Conservation (phyloP, 2,329 filamentous ascomycete species). For the Lasiodiplodia citricola region DNA sequence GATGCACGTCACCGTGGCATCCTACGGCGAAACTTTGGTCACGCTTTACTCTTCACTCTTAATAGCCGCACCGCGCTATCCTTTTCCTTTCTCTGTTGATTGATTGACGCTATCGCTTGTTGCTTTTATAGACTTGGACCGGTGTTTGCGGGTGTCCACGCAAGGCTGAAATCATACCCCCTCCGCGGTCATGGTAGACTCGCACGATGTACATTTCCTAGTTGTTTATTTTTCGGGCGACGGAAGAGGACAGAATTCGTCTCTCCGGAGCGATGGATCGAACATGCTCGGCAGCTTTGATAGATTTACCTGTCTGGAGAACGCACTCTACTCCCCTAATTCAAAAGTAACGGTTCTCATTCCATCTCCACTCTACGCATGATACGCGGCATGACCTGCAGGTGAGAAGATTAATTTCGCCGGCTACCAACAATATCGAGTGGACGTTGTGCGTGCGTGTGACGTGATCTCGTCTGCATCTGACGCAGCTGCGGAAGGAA, state of each 20-base stretch:
- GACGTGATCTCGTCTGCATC: slow-evolving; percentile 21
- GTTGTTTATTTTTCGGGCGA: slow-evolving; percentile 1
- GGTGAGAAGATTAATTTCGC: not conserved
- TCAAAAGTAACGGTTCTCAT: slow-evolving; percentile 16
- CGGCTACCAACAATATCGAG: not conserved
- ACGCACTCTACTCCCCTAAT: slow-evolving; percentile 24
- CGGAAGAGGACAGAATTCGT: slow-evolving; percentile 5
- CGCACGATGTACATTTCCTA: slow-evolving; percentile 26
- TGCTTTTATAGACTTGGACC: slow-evolving; percentile 26
- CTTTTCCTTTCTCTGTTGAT: slow-evolving; percentile 23
- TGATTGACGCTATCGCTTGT: slow-evolving; percentile 20
- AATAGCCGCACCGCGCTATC: slow-evolving; percentile 12
- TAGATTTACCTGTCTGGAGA: slow-evolving; percentile 18
- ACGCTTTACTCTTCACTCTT: slow-evolving; percentile 26
- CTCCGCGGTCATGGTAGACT: slow-evolving; percentile 24
- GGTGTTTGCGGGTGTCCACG: slow-evolving; percentile 26
- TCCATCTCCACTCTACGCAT: not conserved
- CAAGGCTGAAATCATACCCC: slow-evolving; percentile 26
- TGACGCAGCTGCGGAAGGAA: slow-evolving; percentile 13
- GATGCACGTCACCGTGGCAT: slow-evolving; percentile 7
- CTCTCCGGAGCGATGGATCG: slow-evolving; percentile 13
- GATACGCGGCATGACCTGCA: not conserved
- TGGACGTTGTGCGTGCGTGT: slow-evolving; percentile 16
- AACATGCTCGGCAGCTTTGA: slow-evolving; percentile 18
- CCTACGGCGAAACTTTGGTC: slow-evolving; percentile 22